Percentiles rank a stretch among this genome's conserved stretches.
Evolutionary conservation across 805 yeast species (phyloP).

Genomic region (Yarrowia yakushimensis): DNA sequence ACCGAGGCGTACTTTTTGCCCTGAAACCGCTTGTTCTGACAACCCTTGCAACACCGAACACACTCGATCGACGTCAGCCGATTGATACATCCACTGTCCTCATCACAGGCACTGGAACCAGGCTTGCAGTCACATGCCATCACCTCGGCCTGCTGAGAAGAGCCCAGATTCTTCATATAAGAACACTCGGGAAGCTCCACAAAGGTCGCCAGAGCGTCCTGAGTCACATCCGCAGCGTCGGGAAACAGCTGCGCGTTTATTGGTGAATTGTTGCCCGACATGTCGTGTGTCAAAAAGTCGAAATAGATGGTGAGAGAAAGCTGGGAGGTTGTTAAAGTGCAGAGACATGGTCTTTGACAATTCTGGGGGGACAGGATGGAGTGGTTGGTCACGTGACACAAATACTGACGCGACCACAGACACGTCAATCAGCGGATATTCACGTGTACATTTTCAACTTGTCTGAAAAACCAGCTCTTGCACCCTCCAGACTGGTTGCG

Average conservation of each 20-base stretch:
- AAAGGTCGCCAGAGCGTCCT: conserved; percentile 64
- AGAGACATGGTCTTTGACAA: no score
- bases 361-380: no score
- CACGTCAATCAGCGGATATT: no score
- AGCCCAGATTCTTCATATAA: conserved; percentile 63
- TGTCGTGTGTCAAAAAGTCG: not conserved
- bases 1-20: conserved; percentile 65
- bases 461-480: no score
- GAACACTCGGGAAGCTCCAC: conserved; percentile 53
- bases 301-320: not conserved
- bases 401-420: no score
- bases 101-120: conserved; percentile 67
- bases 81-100: conserved; percentile 85
- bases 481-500: no score
- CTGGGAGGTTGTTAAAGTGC: conserved; percentile 8
- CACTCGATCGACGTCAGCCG: conserved; percentile 91
- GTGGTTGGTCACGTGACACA: no score
- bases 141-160: conserved; percentile 69
- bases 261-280: conserved; percentile 24
- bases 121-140: conserved; percentile 90
- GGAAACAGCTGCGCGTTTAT: conserved; percentile 26
- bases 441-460: no score
- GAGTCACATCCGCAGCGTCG: conserved; percentile 50
- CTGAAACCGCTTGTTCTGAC: conserved; percentile 89
- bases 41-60: conserved; percentile 70